Percentiles rank a stretch among this genome's conserved stretches.
Conservation (phyloP, 768 basidiomycete genomes). For the Lyophyllum shimeji region DNA sequence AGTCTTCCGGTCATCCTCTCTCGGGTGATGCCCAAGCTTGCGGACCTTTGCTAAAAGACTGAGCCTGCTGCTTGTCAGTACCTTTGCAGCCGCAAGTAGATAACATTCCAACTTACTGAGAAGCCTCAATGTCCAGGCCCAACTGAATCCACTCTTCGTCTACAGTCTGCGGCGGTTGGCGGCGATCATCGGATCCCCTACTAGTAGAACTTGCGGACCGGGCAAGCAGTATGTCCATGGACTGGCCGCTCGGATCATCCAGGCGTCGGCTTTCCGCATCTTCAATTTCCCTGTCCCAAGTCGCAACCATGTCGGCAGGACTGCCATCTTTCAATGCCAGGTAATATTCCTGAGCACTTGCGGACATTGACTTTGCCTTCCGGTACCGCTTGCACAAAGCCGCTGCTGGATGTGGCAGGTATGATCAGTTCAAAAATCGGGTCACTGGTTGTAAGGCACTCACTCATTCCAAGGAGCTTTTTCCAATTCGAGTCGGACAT, state of each 20-base stretch:
- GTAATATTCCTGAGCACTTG: background rate
- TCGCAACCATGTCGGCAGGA: background rate
- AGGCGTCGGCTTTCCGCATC: background rate
- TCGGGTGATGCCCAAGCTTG: too few relatives aligned
- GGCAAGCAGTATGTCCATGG: background rate
- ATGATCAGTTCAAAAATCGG: background rate
- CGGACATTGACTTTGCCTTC: background rate
- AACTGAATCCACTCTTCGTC: background rate
- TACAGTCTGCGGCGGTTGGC: too few relatives aligned
- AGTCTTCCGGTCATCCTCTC: too few relatives aligned
- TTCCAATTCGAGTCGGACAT: constrained; percentile 24
- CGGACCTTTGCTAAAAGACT: too few relatives aligned
- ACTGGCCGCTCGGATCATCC: background rate
- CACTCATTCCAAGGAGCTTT: constrained; percentile 14
- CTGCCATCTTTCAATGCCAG: background rate
- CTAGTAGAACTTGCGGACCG: too few relatives aligned
- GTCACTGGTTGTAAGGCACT: constrained; percentile 12
- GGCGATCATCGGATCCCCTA: too few relatives aligned
- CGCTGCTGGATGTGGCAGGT: background rate
- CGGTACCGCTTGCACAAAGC: background rate
- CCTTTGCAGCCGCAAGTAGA: too few relatives aligned
- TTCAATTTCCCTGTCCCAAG: background rate
- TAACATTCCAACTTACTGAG: background rate
- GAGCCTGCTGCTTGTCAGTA: too few relatives aligned
- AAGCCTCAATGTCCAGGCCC: background rate